Percentiles rank a stretch among this genome's conserved stretches.
phyloP scores from a whole-genome alignment of 805 yeast species.

The Pichia manshurica region DNA sequence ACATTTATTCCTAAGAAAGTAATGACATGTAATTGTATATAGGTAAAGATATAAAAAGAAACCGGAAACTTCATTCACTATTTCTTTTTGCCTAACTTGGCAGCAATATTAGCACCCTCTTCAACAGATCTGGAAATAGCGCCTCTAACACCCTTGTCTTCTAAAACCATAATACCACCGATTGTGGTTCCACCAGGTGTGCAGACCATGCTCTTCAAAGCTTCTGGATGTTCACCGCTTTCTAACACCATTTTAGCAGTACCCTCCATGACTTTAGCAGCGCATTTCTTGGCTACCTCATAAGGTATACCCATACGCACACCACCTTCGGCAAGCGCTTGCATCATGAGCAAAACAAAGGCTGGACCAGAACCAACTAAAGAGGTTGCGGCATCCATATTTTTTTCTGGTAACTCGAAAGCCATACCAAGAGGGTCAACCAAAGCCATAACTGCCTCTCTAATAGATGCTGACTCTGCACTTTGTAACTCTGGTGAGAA shows the following conservation, averaged over 20 bases:
- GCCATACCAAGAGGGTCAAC: constrained; percentile 64
- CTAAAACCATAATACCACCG: constrained; percentile 89
- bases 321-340: constrained; percentile 90
- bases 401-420: constrained; percentile 71
- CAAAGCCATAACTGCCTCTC: constrained; percentile 45
- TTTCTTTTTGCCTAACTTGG: constrained; percentile 47
- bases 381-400: constrained; percentile 95
- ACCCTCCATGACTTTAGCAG: constrained; percentile 91
- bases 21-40: too few species aligned
- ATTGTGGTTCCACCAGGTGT: constrained; percentile 99
- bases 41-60: too few species aligned
- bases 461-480: constrained; percentile 37
- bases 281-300: constrained; percentile 74
- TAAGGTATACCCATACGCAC: constrained; percentile 90
- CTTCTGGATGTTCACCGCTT: constrained; percentile 84
- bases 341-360: constrained; percentile 81
- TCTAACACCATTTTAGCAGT: constrained; percentile 84
- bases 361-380: constrained; percentile 97
- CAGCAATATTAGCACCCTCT: constrained; percentile 83
- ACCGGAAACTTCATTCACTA: constrained; percentile 10
- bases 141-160: constrained; percentile 82
- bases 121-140: constrained; percentile 85
- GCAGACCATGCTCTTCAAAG: constrained; percentile 78
- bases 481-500: constrained; percentile 38
- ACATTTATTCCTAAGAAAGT: too few species aligned